phyloP scores from a whole-genome alignment of 2,329 filamentous ascomycete genomes.

The Fusarium sp. region DNA sequence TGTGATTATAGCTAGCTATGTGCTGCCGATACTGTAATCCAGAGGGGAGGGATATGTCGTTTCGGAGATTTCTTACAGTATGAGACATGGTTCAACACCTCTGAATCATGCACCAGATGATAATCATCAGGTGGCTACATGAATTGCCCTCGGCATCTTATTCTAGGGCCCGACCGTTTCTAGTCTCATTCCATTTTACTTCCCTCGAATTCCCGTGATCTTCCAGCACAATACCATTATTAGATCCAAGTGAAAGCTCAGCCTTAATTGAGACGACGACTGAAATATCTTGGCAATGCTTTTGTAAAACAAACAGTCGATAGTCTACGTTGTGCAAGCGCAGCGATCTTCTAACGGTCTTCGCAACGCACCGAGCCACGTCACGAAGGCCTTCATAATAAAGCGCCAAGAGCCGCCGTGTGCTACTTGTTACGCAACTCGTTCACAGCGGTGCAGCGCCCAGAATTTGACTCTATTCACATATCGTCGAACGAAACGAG shows the following conservation, averaged over 20 bases:
- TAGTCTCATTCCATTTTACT: not conserved
- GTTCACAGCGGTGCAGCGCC: not conserved
- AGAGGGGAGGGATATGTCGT: too few relatives aligned
- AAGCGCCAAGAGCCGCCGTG: constrained; percentile 5
- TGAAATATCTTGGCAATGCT: constrained; percentile 4
- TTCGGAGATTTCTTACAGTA: too few relatives aligned
- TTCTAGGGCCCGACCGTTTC: not conserved
- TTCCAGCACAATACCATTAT: not conserved
- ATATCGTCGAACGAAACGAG: not conserved
- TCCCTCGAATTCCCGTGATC: not conserved
- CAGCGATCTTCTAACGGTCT: not conserved
- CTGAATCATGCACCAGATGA: constrained; percentile 9
- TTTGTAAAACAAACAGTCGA: not conserved
- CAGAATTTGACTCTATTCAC: not conserved
- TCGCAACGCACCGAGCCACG: constrained; percentile 6
- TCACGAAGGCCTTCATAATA: not conserved
- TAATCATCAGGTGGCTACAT: not conserved
- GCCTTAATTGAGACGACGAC: constrained; percentile 1
- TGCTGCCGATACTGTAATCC: too few relatives aligned
- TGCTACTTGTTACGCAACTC: constrained; percentile 9
- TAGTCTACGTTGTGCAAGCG: not conserved
- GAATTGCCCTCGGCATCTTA: not conserved
- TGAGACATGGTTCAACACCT: not conserved
- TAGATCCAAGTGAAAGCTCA: constrained; percentile 1
- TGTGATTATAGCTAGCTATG: too few relatives aligned